Percentiles rank a stretch among this genome's conserved stretches.
Conservation (phyloP, 2,329 filamentous ascomycete species). For the Colletotrichum sp. region DNA sequence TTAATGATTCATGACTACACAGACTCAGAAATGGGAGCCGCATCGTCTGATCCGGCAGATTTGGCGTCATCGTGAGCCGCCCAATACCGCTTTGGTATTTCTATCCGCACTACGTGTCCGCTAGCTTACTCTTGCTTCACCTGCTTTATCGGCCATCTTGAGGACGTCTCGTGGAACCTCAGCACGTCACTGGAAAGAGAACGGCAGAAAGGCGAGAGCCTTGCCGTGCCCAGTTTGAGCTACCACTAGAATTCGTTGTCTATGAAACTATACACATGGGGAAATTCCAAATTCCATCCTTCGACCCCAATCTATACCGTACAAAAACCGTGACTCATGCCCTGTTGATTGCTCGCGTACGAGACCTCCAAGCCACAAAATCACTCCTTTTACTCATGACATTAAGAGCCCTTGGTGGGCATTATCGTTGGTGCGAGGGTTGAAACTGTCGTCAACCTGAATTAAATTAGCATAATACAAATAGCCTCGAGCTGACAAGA, state of each 20-base stretch:
- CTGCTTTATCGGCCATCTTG: neutral
- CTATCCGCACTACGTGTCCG: neutral
- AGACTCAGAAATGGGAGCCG: neutral
- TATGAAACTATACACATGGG: slow-evolving; percentile 9
- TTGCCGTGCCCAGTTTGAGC: neutral
- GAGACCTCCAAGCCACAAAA: slow-evolving; percentile 13
- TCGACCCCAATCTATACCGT: slow-evolving; percentile 4
- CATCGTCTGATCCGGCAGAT: neutral
- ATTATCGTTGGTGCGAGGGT: neutral
- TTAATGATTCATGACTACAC: neutral
- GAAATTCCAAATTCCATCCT: neutral
- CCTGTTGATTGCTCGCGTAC: neutral
- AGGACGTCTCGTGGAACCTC: neutral
- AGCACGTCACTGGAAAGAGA: neutral
- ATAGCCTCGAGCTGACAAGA: neutral
- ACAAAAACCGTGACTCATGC: slow-evolving; percentile 13
- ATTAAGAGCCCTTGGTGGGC: neutral
- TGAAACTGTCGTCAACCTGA: neutral
- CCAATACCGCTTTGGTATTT: neutral
- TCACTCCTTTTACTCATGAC: neutral
- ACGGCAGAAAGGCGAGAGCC: neutral
- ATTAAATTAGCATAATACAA: neutral
- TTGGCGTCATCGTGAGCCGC: neutral
- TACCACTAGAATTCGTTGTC: neutral
- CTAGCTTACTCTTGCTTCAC: neutral